These are phyloP conservation scores for Apiospora sp. DNA, from an alignment of 2,329 filamentous ascomycete genomes.

Conservation along the genomic window DNA sequence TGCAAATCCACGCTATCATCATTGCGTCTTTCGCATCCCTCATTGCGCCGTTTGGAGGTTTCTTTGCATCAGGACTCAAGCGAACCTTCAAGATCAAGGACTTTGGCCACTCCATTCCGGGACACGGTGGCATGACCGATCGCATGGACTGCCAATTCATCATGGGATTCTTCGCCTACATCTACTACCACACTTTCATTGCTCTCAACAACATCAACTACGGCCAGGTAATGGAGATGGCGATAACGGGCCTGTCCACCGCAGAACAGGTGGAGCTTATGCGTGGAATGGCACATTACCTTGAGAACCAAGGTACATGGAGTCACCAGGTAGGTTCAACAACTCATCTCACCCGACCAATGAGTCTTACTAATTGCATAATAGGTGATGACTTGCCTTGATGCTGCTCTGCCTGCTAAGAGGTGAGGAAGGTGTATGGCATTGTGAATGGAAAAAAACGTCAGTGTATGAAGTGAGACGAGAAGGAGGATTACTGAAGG, in stretches of 20 bases:
- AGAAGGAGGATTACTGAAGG: neutral
- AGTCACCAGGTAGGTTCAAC: conserved; percentile 46
- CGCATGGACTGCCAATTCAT: conserved; percentile 99
- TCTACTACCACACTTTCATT: conserved; percentile 99
- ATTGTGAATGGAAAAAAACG: too few relatives aligned
- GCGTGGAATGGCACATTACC: conserved; percentile 68
- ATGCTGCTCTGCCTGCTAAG: conserved; percentile 21
- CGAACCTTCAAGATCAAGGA: conserved; percentile 99
- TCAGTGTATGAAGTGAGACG: neutral
- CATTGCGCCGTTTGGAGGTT: conserved; percentile 96
- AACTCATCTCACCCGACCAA: neutral
- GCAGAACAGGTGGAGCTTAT: conserved; percentile 91
- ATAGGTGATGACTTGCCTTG: conserved; percentile 24
- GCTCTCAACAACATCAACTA: conserved; percentile 86
- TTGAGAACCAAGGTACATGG: conserved; percentile 68
- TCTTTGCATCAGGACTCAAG: conserved; percentile 97
- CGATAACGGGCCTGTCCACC: conserved; percentile 84
- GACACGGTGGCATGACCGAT: conserved; percentile 97
- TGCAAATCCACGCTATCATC: conserved; percentile 91
- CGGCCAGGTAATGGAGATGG: conserved; percentile 87
- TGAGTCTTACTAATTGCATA: neutral
- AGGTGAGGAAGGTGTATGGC: neutral
- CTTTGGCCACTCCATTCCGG: conserved; percentile 97
- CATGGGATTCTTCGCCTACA: conserved; percentile 98
- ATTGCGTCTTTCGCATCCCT: conserved; percentile 94